These are phyloP conservation scores for Pittosporum tobira DNA, from an alignment of 129 eudicot species.

Conservation along the genomic window DNA sequence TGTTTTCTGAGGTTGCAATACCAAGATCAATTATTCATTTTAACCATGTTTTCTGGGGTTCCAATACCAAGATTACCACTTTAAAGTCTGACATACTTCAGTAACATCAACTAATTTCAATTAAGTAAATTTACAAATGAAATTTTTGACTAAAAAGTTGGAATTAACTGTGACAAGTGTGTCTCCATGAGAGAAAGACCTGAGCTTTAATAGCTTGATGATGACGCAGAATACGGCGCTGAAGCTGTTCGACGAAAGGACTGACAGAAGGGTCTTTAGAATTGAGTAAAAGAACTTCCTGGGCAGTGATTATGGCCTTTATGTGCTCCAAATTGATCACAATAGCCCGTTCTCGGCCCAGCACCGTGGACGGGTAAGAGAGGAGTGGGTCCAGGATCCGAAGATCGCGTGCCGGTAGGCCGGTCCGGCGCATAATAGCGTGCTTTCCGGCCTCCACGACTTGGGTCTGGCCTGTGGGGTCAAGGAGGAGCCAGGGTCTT, in stretches of 20 bases:
- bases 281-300: slow-evolving; percentile 65
- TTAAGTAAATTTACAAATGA: not conserved
- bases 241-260: slow-evolving; percentile 75
- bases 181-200: slow-evolving; percentile 21
- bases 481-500: slow-evolving; percentile 55
- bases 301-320: slow-evolving; percentile 85
- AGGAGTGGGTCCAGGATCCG: slow-evolving; percentile 80
- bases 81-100: not conserved
- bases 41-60: too few species aligned
- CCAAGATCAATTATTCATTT: too few species aligned
- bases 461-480: slow-evolving; percentile 48
- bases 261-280: slow-evolving; percentile 65
- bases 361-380: slow-evolving; percentile 77
- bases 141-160: not conserved
- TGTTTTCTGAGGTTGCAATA: too few species aligned
- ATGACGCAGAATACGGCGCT: slow-evolving; percentile 42
- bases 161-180: not conserved
- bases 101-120: not conserved
- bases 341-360: slow-evolving; percentile 75
- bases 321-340: slow-evolving; percentile 94
- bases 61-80: too few species aligned
- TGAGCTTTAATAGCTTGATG: slow-evolving; percentile 50
- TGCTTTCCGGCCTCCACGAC: slow-evolving; percentile 79
- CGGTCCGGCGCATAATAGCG: slow-evolving; percentile 81
- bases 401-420: slow-evolving; percentile 92